phyloP scores from a whole-genome alignment of 257 asterid genomes.

The Nemophila menziesii region DNA sequence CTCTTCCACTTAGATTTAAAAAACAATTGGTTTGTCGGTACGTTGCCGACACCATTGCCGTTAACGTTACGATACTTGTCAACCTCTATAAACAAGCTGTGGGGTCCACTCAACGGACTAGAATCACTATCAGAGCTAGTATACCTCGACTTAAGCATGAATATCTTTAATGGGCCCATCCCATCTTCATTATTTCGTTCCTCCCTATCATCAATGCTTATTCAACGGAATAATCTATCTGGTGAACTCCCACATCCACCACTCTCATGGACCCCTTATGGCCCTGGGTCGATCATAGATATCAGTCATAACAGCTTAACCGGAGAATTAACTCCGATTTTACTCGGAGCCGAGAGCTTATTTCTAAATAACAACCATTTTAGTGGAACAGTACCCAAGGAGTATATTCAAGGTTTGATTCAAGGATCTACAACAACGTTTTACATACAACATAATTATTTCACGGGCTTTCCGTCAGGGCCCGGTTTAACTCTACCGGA shows the following conservation, averaged over 20 bases:
- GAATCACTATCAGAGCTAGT: slow-evolving; percentile 30
- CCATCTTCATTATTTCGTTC: slow-evolving; percentile 39
- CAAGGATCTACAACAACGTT: slow-evolving; percentile 40
- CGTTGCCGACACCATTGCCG: slow-evolving; percentile 38
- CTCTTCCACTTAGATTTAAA: slow-evolving; percentile 60
- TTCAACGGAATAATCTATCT: slow-evolving; percentile 82
- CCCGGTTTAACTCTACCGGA: slow-evolving; percentile 37
- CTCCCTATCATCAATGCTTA: slow-evolving; percentile 38
- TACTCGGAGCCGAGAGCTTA: slow-evolving; percentile 42
- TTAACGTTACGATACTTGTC: slow-evolving; percentile 48
- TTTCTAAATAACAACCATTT: slow-evolving; percentile 56
- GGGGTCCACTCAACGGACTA: slow-evolving; percentile 49
- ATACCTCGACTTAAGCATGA: slow-evolving; percentile 70
- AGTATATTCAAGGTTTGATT: slow-evolving; percentile 35
- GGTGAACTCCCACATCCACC: slow-evolving; percentile 38
- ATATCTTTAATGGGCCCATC: slow-evolving; percentile 54
- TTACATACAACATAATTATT: slow-evolving; percentile 62
- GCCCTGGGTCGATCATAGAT: slow-evolving; percentile 42
- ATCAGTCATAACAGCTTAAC: slow-evolving; percentile 56
- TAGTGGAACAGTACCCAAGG: slow-evolving; percentile 47
- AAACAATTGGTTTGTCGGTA: slow-evolving; percentile 37
- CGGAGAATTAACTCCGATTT: slow-evolving; percentile 33
- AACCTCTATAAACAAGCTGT: slow-evolving; percentile 31
- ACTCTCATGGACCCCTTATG: slow-evolving; percentile 1
- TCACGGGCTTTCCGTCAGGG: slow-evolving; percentile 38